Evolutionary conservation across 2,329 filamentous ascomycete genomes (phyloP), one percentile per base, ranked within the genome.

Genomic region (Alternaria solani): DNA sequence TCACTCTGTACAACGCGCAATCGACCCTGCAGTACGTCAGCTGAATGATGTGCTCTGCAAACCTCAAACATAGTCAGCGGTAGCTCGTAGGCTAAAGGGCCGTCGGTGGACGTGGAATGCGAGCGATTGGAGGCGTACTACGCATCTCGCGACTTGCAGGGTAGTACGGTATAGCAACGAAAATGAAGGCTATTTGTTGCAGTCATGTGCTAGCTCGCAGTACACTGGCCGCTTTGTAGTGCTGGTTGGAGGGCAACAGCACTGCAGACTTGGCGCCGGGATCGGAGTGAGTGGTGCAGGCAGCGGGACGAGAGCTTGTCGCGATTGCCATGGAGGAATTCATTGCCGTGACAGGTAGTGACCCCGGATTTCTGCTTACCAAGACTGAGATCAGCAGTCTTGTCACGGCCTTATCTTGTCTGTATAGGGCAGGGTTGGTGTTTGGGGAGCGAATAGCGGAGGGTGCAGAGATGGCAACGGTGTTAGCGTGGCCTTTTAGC

Each of bases 331-430:
- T 47, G 61, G 28, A 54, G 59, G 56, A 62, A 46, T 47, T 59
- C 44, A 59, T 58, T 54, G 39, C 47, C 49, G 38, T n/a, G 30
- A 47, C 46, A 39, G 60, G 60, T 23, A 54, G 42, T n/a, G 42
- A 62, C 61, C 64, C 61, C 62, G 62, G 61, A 61, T 57, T 66
- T 51, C 64, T 66, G 65, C 61, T 70, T 64, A 63, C 55, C 47
- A 64, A 61, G 61, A 59, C 14, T 26, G 30, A 38, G 56, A 69
- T 70, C 65, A 55, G 61, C 65, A 59, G 62, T 46, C 46, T 57
- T 54, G 57, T 55, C 52, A 26, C 55, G 57, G 59, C 55, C 53
- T 43, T 61, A 62, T 61, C 57, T 47, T 48, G 49, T 49, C 9
- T 49, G 2, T 25, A 30, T 26, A 9, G 9, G 46, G 34, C 57